Base-by-base conservation (phyloP, 768 basidiomycete species). In the Lactifluus hygrophoroides region DNA sequence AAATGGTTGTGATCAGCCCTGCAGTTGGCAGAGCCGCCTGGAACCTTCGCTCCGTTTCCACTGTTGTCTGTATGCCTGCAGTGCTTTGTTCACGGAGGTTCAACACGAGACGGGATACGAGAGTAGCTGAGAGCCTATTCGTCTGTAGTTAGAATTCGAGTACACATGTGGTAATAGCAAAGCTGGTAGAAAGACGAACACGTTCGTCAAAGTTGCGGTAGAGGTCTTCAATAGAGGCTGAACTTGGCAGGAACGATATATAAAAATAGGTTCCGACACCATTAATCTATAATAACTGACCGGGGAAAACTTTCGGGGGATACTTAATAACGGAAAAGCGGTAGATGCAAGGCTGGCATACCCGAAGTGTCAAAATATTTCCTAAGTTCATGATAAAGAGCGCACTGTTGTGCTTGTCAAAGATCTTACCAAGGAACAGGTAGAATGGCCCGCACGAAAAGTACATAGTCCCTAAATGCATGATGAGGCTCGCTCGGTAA, bases 291-390 rank as follows among this genome's bases (percentile, higher is more conserved):
- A 21, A 30, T 1, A 25, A 60, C 59, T 27, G 7, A 60, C 59
- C n/a, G 49, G 54, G n/a, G 59, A 19, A 46, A 32, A 51, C 59
- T 56, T n/a, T n/a, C 32, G 27, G 30, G 10, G 40, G 43, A 17
- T 21, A 16, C n/a, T 43, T 25, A 59, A 34, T 13, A 37, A 7
- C 25, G 10, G 34, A 9, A 32, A 51, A 2, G 8, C 30, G 1
- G 19, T 40, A 23, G 21, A 30, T 5, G 44, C 16, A 38, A 32
- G 40, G 35, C 17, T 9, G 34, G 37, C 54, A 27, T 27, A 60
- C 58, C 37, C 54, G 37, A 46, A 60, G 54, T 2, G n/a, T 45
- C n/a, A 60, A 32, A 14, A 60, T 60, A 28, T 60, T 60, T 7
- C 28, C 27, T 17, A 60, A 14, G 9, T 60, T 60, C 25, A 60